Conservation (phyloP, 345 rosid genomes). For the Hirschfeldia incana region DNA sequence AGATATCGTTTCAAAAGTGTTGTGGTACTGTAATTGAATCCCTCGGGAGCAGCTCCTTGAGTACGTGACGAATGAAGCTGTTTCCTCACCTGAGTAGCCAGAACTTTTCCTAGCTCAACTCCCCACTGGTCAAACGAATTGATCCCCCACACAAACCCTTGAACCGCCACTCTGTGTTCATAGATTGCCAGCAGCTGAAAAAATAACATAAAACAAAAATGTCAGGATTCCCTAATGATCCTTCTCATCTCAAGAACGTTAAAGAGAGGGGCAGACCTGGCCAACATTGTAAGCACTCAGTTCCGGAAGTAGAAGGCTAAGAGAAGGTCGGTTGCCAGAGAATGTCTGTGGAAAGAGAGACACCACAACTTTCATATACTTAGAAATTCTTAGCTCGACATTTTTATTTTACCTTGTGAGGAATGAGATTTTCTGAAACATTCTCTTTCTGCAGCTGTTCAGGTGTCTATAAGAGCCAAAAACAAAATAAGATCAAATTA, state of each 20-base stretch:
- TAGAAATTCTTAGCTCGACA: not conserved
- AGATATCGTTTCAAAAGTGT: conserved; percentile 69
- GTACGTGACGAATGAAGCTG: conserved; percentile 80
- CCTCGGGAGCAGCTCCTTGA: conserved; percentile 61
- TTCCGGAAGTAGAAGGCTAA: conserved; percentile 83
- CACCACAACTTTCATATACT: not conserved
- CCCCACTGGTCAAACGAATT: conserved; percentile 99
- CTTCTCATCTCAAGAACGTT: not conserved
- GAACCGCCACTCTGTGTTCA: conserved; percentile 93
- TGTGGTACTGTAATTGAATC: conserved; percentile 87
- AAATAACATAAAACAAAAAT: not conserved
- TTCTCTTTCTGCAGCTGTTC: conserved; percentile 82
- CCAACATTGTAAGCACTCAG: conserved; percentile 79
- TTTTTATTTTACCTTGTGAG: conserved; percentile 73
- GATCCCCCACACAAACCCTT: conserved; percentile 96
- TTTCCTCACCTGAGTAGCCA: conserved; percentile 90
- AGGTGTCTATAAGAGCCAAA: conserved; percentile 53
- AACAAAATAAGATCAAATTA: not conserved
- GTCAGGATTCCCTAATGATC: not conserved
- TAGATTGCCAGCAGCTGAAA: conserved; percentile 82
- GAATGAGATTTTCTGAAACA: conserved; percentile 68
- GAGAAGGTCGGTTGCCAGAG: conserved; percentile 89
- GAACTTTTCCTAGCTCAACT: conserved; percentile 96
- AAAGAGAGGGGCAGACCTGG: conserved; percentile 51
- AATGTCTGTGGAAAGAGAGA: conserved; percentile 57